Evolutionary conservation across 176 grass and related monocot species (phyloP).

Genomic region (Zizania latifolia): DNA sequence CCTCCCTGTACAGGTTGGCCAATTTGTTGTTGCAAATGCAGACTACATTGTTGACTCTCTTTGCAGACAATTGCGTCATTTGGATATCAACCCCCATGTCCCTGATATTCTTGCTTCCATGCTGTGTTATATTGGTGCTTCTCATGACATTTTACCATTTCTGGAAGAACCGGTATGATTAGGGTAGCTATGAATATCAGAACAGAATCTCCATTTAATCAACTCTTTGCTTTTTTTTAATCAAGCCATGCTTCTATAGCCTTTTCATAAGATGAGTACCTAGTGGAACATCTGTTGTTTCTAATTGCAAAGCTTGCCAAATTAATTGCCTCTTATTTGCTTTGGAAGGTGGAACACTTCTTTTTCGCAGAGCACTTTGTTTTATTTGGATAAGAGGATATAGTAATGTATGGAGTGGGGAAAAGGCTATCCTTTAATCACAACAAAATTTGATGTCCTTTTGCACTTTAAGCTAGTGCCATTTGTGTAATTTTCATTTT

Average conservation of each 20-base stretch:
- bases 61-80: slow-evolving; percentile 74
- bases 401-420: not conserved
- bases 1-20: slow-evolving; percentile 58
- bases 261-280: not conserved
- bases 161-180: slow-evolving; percentile 89
- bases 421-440: slow-evolving; percentile 6
- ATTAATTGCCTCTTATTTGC: not conserved
- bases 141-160: slow-evolving; percentile 85
- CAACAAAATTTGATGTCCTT: slow-evolving; percentile 1
- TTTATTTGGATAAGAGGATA: not conserved
- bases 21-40: slow-evolving; percentile 82
- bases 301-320: not conserved
- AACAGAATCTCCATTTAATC: slow-evolving; percentile 1
- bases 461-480: not conserved
- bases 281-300: not conserved
- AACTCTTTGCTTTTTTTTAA: slow-evolving; percentile 6
- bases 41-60: slow-evolving; percentile 92
- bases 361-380: slow-evolving; percentile 1
- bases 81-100: slow-evolving; percentile 80
- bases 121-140: slow-evolving; percentile 80
- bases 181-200: slow-evolving; percentile 6
- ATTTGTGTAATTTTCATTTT: not conserved
- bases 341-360: not conserved
- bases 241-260: not conserved
- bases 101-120: slow-evolving; percentile 94